Conservation (phyloP, 805 yeast species). For the Saccharomycopsis babjevae region DNA sequence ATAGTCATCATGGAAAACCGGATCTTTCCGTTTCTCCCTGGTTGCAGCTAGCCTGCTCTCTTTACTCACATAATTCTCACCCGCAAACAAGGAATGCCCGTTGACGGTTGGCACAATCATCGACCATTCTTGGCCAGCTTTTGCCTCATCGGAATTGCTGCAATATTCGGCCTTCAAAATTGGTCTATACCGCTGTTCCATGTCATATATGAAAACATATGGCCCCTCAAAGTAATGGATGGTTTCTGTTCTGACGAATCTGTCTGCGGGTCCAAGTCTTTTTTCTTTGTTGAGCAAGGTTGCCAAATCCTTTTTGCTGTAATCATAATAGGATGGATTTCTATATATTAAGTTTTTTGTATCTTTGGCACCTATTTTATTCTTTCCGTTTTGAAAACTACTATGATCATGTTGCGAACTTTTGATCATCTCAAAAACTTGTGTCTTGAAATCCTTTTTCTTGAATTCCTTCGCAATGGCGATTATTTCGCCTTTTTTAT, state of each 20-base stretch:
- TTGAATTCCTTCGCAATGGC: not conserved
- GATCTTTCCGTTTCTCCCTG: not conserved
- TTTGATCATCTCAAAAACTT: slow-evolving; percentile 6
- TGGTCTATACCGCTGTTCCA: slow-evolving; percentile 69
- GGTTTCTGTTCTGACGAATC: slow-evolving; percentile 76
- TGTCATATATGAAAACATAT: slow-evolving; percentile 71
- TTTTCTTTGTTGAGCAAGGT: slow-evolving; percentile 76
- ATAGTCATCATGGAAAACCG: not conserved
- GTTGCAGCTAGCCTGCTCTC: not conserved
- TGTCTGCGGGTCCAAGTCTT: slow-evolving; percentile 74
- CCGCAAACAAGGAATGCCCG: slow-evolving; percentile 79
- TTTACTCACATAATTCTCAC: slow-evolving; percentile 33
- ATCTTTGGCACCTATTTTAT: not conserved
- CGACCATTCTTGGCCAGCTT: slow-evolving; percentile 37
- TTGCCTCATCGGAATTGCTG: slow-evolving; percentile 12
- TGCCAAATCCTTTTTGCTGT: slow-evolving; percentile 28
- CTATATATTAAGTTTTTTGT: not conserved
- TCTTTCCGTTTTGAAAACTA: not conserved
- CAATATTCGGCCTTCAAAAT: slow-evolving; percentile 55
- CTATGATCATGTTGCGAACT: slow-evolving; percentile 1
- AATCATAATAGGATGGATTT: not conserved
- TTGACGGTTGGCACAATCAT: slow-evolving; percentile 48
- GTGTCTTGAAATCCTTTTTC: slow-evolving; percentile 10
- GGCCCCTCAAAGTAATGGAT: slow-evolving; percentile 68
- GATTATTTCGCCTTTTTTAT: not conserved